Percentiles rank a stretch among this genome's conserved stretches.
These are phyloP conservation scores for Monilinia aucupariae DNA, from an alignment of 2,329 filamentous ascomycete species.

Conservation along the genomic window DNA sequence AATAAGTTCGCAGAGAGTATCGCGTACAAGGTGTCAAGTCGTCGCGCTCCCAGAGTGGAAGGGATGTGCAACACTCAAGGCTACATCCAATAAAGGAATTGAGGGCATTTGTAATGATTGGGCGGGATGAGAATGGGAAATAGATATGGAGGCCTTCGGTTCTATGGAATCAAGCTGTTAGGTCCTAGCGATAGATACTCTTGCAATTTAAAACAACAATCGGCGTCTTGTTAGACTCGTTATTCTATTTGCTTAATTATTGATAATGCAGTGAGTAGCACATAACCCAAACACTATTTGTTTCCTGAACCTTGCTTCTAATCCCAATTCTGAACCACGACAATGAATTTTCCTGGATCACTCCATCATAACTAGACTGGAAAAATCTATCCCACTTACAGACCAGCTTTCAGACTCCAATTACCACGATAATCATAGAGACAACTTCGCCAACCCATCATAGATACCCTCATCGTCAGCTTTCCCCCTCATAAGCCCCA, in stretches of 20 bases:
- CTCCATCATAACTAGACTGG: background rate
- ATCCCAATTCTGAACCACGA: background rate
- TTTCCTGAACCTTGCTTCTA: background rate
- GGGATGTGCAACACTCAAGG: too few relatives aligned
- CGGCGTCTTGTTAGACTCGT: background rate
- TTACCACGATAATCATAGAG: background rate
- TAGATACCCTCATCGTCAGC: background rate
- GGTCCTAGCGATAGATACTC: background rate
- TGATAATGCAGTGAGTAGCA: background rate
- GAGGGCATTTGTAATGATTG: too few relatives aligned
- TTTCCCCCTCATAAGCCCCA: background rate
- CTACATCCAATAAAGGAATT: too few relatives aligned
- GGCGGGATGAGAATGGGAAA: background rate
- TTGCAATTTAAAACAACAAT: background rate
- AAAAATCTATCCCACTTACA: background rate
- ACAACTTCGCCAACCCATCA: background rate
- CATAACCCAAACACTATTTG: background rate
- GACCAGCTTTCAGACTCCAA: too few relatives aligned
- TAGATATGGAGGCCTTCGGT: background rate
- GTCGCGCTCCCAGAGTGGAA: too few relatives aligned
- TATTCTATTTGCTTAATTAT: background rate
- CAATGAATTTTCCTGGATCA: background rate
- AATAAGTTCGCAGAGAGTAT: too few relatives aligned
- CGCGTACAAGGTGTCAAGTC: too few relatives aligned
- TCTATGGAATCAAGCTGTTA: background rate